These are phyloP conservation scores for Apostasia shenzhenica DNA, from an alignment of 106 monocot species.

Conservation along the genomic window DNA sequence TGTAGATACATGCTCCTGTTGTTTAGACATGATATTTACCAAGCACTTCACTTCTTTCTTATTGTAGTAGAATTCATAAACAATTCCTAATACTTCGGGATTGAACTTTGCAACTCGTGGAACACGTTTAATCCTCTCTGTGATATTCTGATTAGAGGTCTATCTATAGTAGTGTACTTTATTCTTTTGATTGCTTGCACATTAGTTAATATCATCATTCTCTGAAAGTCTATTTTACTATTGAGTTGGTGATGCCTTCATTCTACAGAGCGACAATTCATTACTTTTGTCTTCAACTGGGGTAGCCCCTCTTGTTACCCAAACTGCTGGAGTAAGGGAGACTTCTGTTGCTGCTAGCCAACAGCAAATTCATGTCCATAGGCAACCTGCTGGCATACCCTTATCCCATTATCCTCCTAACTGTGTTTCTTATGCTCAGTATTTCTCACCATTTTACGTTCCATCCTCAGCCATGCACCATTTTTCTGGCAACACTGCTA, in stretches of 20 bases:
- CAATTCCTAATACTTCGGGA: too few species aligned
- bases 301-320: constrained; percentile 29
- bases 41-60: too few species aligned
- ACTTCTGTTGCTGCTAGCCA: constrained; percentile 46
- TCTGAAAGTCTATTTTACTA: too few species aligned
- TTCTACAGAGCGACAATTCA: constrained; percentile 48
- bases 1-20: too few species aligned
- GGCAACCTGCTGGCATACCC: constrained; percentile 67
- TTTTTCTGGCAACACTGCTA: constrained; percentile 48
- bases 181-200: too few species aligned
- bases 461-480: constrained; percentile 62
- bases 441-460: constrained; percentile 66
- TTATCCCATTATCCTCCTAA: constrained; percentile 76
- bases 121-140: too few species aligned
- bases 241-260: background rate
- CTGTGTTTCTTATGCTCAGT: constrained; percentile 63
- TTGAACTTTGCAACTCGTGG: too few species aligned
- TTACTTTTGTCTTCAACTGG: constrained; percentile 32
- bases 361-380: constrained; percentile 55
- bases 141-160: too few species aligned
- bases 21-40: too few species aligned
- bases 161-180: too few species aligned
- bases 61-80: too few species aligned
- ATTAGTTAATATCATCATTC: too few species aligned
- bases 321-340: constrained; percentile 40